Conservation (phyloP, 305 asterid genomes). For the Nicotiana rustica region DNA sequence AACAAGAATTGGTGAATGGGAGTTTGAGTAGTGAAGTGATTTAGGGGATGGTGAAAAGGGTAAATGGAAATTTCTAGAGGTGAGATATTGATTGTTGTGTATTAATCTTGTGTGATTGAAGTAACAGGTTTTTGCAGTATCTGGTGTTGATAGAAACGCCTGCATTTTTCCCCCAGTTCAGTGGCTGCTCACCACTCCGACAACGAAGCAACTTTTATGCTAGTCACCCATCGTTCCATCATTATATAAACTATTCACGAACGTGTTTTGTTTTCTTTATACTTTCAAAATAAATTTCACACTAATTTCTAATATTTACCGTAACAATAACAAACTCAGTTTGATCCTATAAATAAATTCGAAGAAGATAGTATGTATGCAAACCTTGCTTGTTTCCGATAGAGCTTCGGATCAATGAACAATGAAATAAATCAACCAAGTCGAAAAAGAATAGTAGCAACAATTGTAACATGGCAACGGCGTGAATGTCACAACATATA, state of each 20-base stretch:
- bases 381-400: too few species aligned
- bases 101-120: background rate
- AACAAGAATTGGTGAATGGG: slow-evolving; percentile 27
- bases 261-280: too few species aligned
- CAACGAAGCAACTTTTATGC: background rate
- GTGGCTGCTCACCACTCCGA: background rate
- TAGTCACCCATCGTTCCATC: background rate
- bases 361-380: too few species aligned
- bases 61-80: background rate
- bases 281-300: too few species aligned
- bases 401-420: too few species aligned
- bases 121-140: background rate
- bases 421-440: too few species aligned
- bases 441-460: too few species aligned
- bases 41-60: background rate
- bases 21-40: slow-evolving; percentile 28
- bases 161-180: background rate
- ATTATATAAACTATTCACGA: background rate
- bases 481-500: too few species aligned
- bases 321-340: too few species aligned
- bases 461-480: too few species aligned
- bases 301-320: too few species aligned
- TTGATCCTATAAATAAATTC: too few species aligned
- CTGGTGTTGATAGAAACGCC: background rate
- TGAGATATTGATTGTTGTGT: background rate